These are phyloP conservation scores for Heliocybe sulcata DNA, from an alignment of 1,284 basidiomycete genomes.

Conservation along the genomic window DNA sequence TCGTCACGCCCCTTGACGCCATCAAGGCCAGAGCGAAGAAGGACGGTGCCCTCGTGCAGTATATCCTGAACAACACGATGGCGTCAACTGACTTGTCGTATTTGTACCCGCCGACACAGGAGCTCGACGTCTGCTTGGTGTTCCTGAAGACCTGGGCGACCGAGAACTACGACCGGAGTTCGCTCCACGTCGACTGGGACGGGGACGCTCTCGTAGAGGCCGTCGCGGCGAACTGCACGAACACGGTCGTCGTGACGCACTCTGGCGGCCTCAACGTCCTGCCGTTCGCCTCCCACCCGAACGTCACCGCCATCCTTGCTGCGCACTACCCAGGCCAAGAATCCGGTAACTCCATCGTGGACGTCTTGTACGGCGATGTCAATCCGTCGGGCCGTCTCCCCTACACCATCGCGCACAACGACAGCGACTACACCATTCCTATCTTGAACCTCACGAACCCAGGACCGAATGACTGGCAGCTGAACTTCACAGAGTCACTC, in stretches of 20 bases:
- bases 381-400: not conserved
- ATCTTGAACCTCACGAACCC: not conserved
- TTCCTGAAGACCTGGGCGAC: not conserved
- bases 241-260: not conserved
- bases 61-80: not conserved
- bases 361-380: conserved; percentile 25
- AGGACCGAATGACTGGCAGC: not conserved
- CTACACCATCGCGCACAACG: not conserved
- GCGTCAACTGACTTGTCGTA: not conserved
- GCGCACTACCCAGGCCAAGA: conserved; percentile 59
- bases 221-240: not conserved
- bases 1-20: not conserved
- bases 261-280: not conserved
- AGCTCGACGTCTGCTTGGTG: not conserved
- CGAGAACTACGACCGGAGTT: not conserved
- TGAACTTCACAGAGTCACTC: not conserved
- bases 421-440: not conserved
- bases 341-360: conserved; percentile 46
- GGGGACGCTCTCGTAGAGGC: conserved; percentile 3
- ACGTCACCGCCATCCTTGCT: conserved; percentile 34
- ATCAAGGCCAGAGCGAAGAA: not conserved
- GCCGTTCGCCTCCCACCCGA: conserved; percentile 19
- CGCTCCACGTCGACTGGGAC: not conserved
- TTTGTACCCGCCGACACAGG: not conserved
- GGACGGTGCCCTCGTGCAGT: not conserved